Percentiles rank a stretch among this genome's conserved stretches.
phyloP scores from a whole-genome alignment of 495 filamentous ascomycete species.

The Aspergillus olivimuriae region DNA sequence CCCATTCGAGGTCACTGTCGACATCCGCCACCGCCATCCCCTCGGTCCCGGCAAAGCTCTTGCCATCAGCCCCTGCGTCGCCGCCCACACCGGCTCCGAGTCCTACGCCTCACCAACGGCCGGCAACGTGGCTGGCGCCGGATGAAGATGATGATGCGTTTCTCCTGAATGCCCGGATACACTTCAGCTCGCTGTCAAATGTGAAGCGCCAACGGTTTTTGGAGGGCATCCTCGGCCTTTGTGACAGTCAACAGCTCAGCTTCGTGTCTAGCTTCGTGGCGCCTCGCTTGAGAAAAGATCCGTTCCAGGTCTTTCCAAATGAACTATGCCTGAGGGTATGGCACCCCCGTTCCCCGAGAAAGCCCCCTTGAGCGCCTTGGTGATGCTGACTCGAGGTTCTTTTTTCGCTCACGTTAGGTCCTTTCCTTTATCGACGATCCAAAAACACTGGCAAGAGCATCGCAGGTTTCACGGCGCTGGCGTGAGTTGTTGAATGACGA shows the following conservation, averaged over 20 bases:
- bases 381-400: conserved; percentile 5
- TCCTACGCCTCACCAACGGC: conserved; percentile 56
- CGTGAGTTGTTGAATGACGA: conserved; percentile 90
- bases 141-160: conserved; percentile 53
- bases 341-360: no score
- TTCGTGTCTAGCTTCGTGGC: conserved; percentile 92
- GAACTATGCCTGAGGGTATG: conserved; percentile 87
- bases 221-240: conserved; percentile 80
- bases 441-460: conserved; percentile 82
- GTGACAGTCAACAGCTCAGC: conserved; percentile 88
- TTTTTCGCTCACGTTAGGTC: conserved; percentile 45
- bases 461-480: conserved; percentile 90
- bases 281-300: conserved; percentile 90
- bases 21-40: conserved; percentile 45
- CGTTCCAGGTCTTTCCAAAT: conserved; percentile 81
- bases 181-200: conserved; percentile 49
- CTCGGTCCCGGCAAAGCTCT: conserved; percentile 50
- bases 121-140: conserved; percentile 51
- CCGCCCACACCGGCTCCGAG: conserved; percentile 65
- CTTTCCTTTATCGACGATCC: conserved; percentile 93
- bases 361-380: no score
- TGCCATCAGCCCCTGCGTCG: conserved; percentile 61
- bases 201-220: conserved; percentile 58
- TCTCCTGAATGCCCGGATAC: conserved; percentile 46
- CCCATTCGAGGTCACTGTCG: conserved; percentile 45